A percentile compares a stretch with the other conserved stretches of the same genome.
These are phyloP conservation scores for Epichloe festucae DNA, from an alignment of 2,329 filamentous ascomycete species.

Conservation along the genomic window DNA sequence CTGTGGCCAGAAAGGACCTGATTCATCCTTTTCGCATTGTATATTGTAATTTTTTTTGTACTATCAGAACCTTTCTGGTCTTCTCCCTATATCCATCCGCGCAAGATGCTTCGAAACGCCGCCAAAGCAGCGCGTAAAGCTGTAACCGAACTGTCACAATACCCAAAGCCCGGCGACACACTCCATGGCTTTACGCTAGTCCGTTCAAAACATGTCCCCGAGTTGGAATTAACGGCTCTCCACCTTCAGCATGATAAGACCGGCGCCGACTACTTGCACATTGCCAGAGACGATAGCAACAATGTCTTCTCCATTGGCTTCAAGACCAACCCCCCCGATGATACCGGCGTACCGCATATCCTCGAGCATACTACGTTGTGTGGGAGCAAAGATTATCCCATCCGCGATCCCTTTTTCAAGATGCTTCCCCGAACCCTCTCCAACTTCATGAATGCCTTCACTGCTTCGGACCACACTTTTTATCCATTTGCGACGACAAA, in stretches of 20 bases:
- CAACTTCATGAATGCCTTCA: conserved; percentile 99
- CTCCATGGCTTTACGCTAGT: conserved; percentile 89
- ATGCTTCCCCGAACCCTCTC: conserved; percentile 99
- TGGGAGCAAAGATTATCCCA: conserved; percentile 95
- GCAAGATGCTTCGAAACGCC: conserved; percentile 38
- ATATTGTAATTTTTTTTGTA: not conserved
- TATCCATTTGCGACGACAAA: conserved; percentile 98
- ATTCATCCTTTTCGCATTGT: not conserved
- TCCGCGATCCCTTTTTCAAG: conserved; percentile 99
- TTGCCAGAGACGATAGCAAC: conserved; percentile 89
- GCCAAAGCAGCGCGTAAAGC: conserved; percentile 44
- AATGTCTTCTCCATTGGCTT: conserved; percentile 99
- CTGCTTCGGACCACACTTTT: conserved; percentile 87
- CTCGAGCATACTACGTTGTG: conserved; percentile 95
- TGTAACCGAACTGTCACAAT: conserved; percentile 62
- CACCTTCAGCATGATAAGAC: conserved; percentile 91
- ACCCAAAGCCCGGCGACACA: conserved; percentile 69
- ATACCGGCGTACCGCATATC: conserved; percentile 92
- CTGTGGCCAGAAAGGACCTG: not conserved
- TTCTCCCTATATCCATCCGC: not conserved
- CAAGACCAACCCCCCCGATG: conserved; percentile 96
- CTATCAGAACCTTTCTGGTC: not conserved
- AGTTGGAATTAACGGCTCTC: conserved; percentile 82
- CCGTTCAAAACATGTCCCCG: conserved; percentile 81
- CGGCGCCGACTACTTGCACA: conserved; percentile 88